phyloP scores from a whole-genome alignment of 441 rosid species.

The Raphanus hybrid region DNA sequence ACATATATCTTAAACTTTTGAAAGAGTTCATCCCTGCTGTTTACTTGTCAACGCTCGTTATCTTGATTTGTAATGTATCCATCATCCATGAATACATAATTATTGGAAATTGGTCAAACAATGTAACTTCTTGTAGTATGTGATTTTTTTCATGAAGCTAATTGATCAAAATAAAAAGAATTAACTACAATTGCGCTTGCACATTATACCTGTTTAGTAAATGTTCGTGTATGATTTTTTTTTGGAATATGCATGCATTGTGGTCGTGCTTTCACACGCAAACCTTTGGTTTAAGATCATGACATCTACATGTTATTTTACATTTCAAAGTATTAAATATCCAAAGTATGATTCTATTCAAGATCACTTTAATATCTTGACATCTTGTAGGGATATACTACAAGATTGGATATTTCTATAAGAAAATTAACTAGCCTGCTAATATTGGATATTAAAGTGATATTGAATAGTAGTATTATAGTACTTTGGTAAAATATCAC shows the following conservation, averaged over 20 bases:
- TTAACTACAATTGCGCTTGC: background rate
- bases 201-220: background rate
- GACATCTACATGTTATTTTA: too few species aligned
- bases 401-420: too few species aligned
- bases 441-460: too few species aligned
- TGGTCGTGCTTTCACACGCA: background rate
- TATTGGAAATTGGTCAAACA: background rate
- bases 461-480: too few species aligned
- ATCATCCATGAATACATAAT: slow-evolving; percentile 3
- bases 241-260: background rate
- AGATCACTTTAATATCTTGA: too few species aligned
- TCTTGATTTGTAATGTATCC: slow-evolving; percentile 14
- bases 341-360: too few species aligned
- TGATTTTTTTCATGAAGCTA: background rate
- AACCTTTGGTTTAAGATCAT: too few species aligned
- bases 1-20: background rate
- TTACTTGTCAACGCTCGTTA: slow-evolving; percentile 32
- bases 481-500: too few species aligned
- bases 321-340: too few species aligned
- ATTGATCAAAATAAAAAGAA: background rate
- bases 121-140: background rate
- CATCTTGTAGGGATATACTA: too few species aligned
- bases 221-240: background rate
- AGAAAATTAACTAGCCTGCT: too few species aligned
- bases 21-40: background rate